Conservation (phyloP, 2,329 filamentous ascomycete genomes). For the Claviceps sp. region DNA sequence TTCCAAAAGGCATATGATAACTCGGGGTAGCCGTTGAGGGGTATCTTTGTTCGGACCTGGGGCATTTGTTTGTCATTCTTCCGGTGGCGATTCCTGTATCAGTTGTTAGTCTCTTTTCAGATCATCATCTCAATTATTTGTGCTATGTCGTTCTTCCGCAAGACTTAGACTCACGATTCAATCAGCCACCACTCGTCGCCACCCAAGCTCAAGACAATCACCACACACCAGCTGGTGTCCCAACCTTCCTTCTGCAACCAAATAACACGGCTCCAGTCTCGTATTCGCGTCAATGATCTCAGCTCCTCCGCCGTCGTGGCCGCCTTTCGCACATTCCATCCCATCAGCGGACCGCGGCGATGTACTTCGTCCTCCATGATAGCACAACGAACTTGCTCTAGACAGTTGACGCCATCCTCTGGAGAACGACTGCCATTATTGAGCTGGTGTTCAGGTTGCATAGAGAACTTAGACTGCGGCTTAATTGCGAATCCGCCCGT, state of each 20-base stretch:
- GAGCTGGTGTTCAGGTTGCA: slow-evolving; percentile 48
- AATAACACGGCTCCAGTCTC: slow-evolving; percentile 47
- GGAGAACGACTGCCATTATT: slow-evolving; percentile 45
- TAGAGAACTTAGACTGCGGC: slow-evolving; percentile 44
- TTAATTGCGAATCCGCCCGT: slow-evolving; percentile 64
- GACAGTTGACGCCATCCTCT: slow-evolving; percentile 39
- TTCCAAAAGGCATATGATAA: slow-evolving; percentile 38
- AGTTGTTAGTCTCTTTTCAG: not conserved
- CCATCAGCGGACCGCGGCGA: slow-evolving; percentile 44
- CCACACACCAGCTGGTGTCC: slow-evolving; percentile 58
- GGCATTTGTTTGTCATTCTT: slow-evolving; percentile 12
- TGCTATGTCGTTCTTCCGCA: not conserved
- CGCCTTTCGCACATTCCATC: slow-evolving; percentile 44
- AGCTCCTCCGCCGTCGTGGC: slow-evolving; percentile 40
- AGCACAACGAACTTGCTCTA: slow-evolving; percentile 51
- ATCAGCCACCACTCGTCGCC: slow-evolving; percentile 73
- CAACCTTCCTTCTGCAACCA: slow-evolving; percentile 64
- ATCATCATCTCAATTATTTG: slow-evolving; percentile 7
- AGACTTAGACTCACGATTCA: slow-evolving; percentile 35
- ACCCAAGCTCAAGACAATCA: slow-evolving; percentile 53
- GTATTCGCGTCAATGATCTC: slow-evolving; percentile 47
- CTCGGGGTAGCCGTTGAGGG: slow-evolving; percentile 29
- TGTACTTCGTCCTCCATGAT: slow-evolving; percentile 48
- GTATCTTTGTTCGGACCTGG: slow-evolving; percentile 26
- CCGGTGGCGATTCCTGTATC: slow-evolving; percentile 8